A percentile compares a stretch with the other conserved stretches of the same genome.
These are phyloP conservation scores for Penicillium nucicola DNA, from an alignment of 495 filamentous ascomycete species.

Conservation along the genomic window DNA sequence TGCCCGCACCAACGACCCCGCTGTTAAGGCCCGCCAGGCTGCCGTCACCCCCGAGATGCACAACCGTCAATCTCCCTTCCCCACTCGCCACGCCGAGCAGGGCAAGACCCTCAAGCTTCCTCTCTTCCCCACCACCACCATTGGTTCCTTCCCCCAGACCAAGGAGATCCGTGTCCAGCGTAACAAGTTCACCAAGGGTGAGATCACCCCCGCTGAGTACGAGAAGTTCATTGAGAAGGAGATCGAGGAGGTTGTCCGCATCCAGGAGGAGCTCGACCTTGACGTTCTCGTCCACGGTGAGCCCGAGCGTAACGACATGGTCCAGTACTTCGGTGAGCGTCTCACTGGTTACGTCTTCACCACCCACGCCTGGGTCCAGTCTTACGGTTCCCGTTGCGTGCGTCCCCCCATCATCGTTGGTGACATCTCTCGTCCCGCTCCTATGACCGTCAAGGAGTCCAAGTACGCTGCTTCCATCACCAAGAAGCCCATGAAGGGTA, in stretches of 20 bases:
- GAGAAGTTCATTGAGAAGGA: conserved; percentile 98
- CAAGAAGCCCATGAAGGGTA: conserved; percentile 99
- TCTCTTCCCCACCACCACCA: conserved; percentile 97
- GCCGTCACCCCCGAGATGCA: conserved; percentile 80
- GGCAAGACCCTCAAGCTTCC: conserved; percentile 85
- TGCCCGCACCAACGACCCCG: conserved; percentile 90
- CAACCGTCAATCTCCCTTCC: conserved; percentile 87
- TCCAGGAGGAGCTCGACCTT: conserved; percentile 95
- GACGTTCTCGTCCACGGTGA: conserved; percentile 98
- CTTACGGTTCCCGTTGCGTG: conserved; percentile 96
- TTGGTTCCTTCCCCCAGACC: conserved; percentile 98
- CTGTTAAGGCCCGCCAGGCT: conserved; percentile 91
- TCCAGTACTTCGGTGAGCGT: conserved; percentile 99
- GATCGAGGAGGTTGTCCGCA: conserved; percentile 86
- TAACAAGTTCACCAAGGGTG: conserved; percentile 97
- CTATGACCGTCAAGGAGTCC: conserved; percentile 99
- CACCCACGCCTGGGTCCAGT: conserved; percentile 97
- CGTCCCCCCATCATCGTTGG: conserved; percentile 97
- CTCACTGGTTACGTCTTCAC: conserved; percentile 97
- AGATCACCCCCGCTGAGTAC: conserved; percentile 88
- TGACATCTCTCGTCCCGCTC: conserved; percentile 90
- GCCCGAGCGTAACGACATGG: conserved; percentile 99
- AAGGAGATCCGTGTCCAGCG: conserved; percentile 94
- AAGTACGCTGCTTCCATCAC: conserved; percentile 95
- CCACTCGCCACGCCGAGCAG: conserved; percentile 77